Conservation (phyloP, 208 protist genomes). For the Acanthamoeba quina region DNA sequence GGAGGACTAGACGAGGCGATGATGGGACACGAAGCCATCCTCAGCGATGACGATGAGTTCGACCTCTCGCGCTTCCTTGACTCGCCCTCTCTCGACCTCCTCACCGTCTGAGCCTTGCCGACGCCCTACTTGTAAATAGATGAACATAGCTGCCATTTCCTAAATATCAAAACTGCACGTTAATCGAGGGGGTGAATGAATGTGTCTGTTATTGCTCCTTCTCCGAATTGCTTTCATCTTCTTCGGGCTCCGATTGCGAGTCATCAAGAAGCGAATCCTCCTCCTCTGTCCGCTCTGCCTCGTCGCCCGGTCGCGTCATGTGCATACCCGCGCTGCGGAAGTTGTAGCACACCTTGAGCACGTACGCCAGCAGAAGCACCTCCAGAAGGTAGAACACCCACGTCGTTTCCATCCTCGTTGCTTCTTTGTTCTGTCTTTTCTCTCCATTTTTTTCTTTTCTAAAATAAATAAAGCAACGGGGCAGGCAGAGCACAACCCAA, state of each 20-base stretch:
- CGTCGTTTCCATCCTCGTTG: background rate
- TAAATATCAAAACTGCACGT: too few relatives aligned
- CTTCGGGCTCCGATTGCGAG: background rate
- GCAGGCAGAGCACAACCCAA: too few relatives aligned
- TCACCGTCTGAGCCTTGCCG: background rate
- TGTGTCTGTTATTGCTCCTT: background rate
- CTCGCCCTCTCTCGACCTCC: background rate
- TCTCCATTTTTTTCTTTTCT: background rate
- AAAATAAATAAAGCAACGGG: too few relatives aligned
- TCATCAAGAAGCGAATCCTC: background rate
- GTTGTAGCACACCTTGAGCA: constrained; percentile 8
- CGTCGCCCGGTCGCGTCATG: background rate
- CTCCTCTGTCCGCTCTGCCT: background rate
- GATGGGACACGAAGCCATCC: background rate
- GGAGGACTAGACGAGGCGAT: background rate
- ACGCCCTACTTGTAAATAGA: too few relatives aligned
- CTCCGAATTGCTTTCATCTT: background rate
- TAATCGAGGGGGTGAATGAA: too few relatives aligned
- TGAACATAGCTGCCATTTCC: too few relatives aligned
- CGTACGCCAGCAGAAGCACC: background rate
- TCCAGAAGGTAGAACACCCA: background rate
- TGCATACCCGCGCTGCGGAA: background rate
- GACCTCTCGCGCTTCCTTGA: background rate
- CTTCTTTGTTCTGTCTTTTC: background rate
- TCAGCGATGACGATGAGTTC: background rate